Evolutionary conservation across 208 protist genomes (phyloP), one percentile per base, ranked within the genome.

Genomic region (Leishmania arabica): DNA sequence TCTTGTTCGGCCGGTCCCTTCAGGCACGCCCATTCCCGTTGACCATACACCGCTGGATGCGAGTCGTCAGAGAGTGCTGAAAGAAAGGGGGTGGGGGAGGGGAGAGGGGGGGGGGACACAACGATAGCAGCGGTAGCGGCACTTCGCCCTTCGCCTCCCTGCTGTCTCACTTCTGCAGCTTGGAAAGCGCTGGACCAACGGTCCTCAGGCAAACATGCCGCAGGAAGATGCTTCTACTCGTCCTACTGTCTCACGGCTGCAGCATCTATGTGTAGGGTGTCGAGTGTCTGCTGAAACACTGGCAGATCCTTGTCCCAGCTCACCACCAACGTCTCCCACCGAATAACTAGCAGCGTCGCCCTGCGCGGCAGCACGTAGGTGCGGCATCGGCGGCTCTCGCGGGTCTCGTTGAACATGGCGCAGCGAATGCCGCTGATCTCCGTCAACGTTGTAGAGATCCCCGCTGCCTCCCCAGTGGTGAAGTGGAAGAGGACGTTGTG

Each of bases 401-500:
- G 87, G 31, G 74, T 79, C 80, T 94, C 87, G 75, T 87, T 77
- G 60, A 94, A 86, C 78, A 89, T 89, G 27, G 86, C 88, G 58
- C 88, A 90, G 37, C 82, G 72, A 3, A 82, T 66, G 34, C 91
- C 91, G 51, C 82, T 91, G 51, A 94, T 75, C 40, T 91, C 86
- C 45, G 76, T 76, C 64, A 90, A 71, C 6, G 75, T 83, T 53
- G 83, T 88, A 5, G 82, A 71, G 60, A 88, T 81, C 75, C 72
- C 68, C 21, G 81, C 74, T 0, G 71, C 75, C 40, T 86, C 85
- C 87, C 87, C 89, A 68, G 89, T 84, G 24, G 91, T 92, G 81
- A 92, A 89, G 81, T 94, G 91, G 56, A 91, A 91, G 24, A 88
- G 65, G 5, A 92, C 91, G 77, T 91, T 92, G 79, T 92, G 91